Evolutionary conservation across 2,329 filamentous ascomycete species (phyloP).

Genomic region (Talaromyces rugulosus): DNA sequence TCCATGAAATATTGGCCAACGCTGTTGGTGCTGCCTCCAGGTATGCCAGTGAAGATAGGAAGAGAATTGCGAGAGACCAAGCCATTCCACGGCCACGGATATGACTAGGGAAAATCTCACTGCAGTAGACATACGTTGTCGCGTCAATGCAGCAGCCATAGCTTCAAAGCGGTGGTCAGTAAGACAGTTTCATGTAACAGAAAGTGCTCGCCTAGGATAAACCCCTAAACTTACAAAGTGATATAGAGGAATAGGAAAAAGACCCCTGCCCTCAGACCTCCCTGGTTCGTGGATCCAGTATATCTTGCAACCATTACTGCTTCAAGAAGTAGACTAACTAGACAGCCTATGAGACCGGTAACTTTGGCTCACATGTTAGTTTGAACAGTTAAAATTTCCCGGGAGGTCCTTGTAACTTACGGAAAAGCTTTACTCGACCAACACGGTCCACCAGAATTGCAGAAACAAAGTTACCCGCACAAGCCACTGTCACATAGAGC

Average conservation of each 20-base stretch:
- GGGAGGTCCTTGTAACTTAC: not conserved
- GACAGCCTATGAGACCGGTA: not conserved
- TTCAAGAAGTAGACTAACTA: not conserved
- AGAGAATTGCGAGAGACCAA: not conserved
- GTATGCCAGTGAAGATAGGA: not conserved
- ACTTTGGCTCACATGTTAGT: not conserved
- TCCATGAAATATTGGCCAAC: not conserved
- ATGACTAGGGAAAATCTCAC: conserved; percentile 16
- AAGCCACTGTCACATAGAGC: not conserved
- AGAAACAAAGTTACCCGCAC: not conserved
- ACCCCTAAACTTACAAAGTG: not conserved
- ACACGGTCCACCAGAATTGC: not conserved
- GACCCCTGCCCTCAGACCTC: conserved; percentile 9
- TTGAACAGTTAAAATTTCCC: not conserved
- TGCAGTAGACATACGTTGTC: conserved; percentile 13
- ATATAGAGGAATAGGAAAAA: conserved; percentile 11
- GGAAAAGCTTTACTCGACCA: not conserved
- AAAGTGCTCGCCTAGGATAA: not conserved
- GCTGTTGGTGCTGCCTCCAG: not conserved
- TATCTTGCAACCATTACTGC: conserved; percentile 5
- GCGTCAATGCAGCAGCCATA: not conserved
- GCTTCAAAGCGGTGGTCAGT: conserved; percentile 3
- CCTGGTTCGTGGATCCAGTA: conserved; percentile 5
- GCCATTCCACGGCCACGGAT: conserved; percentile 7
- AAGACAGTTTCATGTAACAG: too few species aligned